phyloP scores from a whole-genome alignment of 202 grass and related monocot genomes.

The Saccharum hybrid region DNA sequence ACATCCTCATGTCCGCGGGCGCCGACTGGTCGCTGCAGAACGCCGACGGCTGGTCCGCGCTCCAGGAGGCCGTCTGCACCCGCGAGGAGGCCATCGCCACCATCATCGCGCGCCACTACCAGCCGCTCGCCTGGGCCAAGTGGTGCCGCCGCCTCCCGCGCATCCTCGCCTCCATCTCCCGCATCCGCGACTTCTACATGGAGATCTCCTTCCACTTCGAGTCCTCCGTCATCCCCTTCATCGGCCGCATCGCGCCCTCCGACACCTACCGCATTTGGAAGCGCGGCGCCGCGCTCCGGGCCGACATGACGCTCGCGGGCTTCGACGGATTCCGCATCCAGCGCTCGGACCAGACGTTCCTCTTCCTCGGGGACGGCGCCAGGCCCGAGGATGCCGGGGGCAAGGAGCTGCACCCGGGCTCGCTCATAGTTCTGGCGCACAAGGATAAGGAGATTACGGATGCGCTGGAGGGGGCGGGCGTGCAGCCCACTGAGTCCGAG shows the following conservation, averaged over 20 bases:
- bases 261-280: conserved; percentile 99
- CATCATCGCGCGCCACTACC: conserved; percentile 93
- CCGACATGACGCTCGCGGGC: conserved; percentile 92
- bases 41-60: conserved; percentile 85
- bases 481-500: conserved; percentile 79
- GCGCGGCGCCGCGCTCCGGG: conserved; percentile 63
- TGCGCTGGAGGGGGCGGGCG: conserved; percentile 83
- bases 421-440: conserved; percentile 83
- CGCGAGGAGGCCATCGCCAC: conserved; percentile 81
- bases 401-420: conserved; percentile 70
- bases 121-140: conserved; percentile 96
- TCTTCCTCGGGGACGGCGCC: conserved; percentile 80
- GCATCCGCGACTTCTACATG: conserved; percentile 96
- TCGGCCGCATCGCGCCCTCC: conserved; percentile 87
- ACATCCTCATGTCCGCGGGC: conserved; percentile 87
- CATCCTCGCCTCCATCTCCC: conserved; percentile 68
- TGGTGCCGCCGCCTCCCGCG: conserved; percentile 91
- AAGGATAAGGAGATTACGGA: conserved; percentile 98
- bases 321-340: conserved; percentile 96
- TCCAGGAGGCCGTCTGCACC: conserved; percentile 94
- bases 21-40: conserved; percentile 99
- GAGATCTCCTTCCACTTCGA: conserved; percentile 99
- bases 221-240: conserved; percentile 96
- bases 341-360: conserved; percentile 89
- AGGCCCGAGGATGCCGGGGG: conserved; percentile 55